These are phyloP conservation scores for Kwoniella shivajii DNA, from an alignment of 1,284 basidiomycete genomes.

Conservation along the genomic window DNA sequence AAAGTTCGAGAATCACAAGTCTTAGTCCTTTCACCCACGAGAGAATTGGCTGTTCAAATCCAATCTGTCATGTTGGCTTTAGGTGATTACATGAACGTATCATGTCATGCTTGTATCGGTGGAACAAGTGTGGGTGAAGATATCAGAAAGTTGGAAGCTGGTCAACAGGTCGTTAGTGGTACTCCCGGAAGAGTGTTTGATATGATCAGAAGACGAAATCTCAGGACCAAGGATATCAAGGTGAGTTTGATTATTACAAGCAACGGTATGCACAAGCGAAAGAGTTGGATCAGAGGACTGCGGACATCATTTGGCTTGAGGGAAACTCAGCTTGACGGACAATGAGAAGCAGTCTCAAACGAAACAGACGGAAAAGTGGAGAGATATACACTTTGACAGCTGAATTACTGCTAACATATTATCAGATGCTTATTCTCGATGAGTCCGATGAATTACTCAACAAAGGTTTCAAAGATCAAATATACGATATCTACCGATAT, in stretches of 20 bases:
- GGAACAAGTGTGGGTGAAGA: conserved; percentile 98
- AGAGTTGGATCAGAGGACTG: no score
- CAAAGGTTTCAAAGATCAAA: conserved; percentile 99
- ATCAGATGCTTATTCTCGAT: conserved; percentile 89
- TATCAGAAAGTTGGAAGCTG: conserved; percentile 96
- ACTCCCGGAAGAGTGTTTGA: conserved; percentile 99
- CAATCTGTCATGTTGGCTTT: conserved; percentile 97
- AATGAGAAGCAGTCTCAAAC: no score
- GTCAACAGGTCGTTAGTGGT: conserved; percentile 95
- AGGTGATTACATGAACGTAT: conserved; percentile 99
- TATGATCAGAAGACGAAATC: conserved; percentile 94
- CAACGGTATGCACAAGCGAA: no score
- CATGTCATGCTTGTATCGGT: conserved; percentile 98
- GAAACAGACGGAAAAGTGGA: no score
- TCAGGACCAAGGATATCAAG: conserved; percentile 97
- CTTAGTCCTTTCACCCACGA: conserved; percentile 90
- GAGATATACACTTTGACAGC: no score
- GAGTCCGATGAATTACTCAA: conserved; percentile 97
- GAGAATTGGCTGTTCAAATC: conserved; percentile 95
- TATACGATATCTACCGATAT: conserved; percentile 98
- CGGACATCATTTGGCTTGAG: no score
- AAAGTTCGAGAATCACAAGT: conserved; percentile 95
- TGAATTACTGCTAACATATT: not conserved
- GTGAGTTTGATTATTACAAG: conserved; percentile 18
- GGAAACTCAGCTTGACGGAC: no score